Base-by-base conservation (phyloP, 2,329 filamentous ascomycete species). In the Scorias spongiosa region DNA sequence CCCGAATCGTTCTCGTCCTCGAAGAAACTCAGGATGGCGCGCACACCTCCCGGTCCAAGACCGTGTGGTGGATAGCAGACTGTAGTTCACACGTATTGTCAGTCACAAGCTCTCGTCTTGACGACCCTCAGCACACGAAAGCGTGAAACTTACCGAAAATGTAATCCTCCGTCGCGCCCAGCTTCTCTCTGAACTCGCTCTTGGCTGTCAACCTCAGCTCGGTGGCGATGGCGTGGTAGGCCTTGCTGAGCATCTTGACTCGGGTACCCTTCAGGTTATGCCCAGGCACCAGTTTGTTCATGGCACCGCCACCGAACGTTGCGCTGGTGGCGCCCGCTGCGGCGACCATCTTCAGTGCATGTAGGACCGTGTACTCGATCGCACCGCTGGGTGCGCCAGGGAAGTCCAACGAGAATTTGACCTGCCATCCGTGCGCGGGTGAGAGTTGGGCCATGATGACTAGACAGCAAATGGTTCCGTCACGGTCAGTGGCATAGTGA, bases 381-480 rank as follows among this genome's bases (percentile, higher is more conserved):
- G 84, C 81, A 40, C 88, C 88, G 39, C 78, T 84, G n/a, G 88
- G 83, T 1, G 87, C 76, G 20, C 76, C 78, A 0, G 87, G 88
- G 71, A 95, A 94, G 63, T 95, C 86, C 44, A 95, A 77, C n/a
- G 83, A 84, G 70, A 91, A 94, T 68, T 95, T 95, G 59, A 94
- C 81, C 67, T 95, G 88, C 78, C 86, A 93, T 44, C 88, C 88
- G 59, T 93, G 77, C 30, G 76, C 70, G 2, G 86, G 84, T 2
- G 82, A 76, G 26, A 95, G 76, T 61, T 86, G 83, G 43, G 84
- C 83, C 54, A 95, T 70, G 8, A 89, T 80, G n/a, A 89, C 81
- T 46, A 95, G 74, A 29, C 82, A 81, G 37, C 73, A 73, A 45
- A 95, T 76, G 47, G 73, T 76, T 49, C 83, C 83, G 12, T 84